Conservation (phyloP, 306 rosid genomes). For the Fragaria nilgerrensis region DNA sequence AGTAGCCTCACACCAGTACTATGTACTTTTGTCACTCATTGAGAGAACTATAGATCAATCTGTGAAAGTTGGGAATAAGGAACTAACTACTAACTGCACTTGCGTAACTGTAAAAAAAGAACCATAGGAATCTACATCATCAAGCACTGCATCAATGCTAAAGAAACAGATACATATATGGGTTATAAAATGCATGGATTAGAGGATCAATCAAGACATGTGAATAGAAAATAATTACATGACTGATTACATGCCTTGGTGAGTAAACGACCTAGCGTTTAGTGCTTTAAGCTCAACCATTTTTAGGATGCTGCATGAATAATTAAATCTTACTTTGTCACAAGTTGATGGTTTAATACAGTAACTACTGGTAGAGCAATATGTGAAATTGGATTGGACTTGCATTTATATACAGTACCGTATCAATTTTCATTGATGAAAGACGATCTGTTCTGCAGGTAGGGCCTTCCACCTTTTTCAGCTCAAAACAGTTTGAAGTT, state of each 20-base stretch:
- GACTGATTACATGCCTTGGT: background rate
- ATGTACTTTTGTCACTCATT: background rate
- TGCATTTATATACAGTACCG: background rate
- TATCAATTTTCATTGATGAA: constrained; percentile 11
- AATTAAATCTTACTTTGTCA: background rate
- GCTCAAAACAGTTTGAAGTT: constrained; percentile 94
- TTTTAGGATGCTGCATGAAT: background rate
- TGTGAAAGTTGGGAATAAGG: background rate
- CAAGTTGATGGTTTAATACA: background rate
- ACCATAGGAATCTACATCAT: background rate
- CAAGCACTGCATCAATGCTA: background rate
- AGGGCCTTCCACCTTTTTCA: constrained; percentile 97
- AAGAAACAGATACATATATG: background rate
- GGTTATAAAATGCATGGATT: background rate
- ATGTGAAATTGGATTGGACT: background rate
- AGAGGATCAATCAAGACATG: background rate
- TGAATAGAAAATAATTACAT: background rate
- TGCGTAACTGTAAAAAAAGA: background rate
- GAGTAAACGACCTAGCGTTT: background rate
- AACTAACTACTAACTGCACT: background rate
- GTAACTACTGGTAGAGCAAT: background rate
- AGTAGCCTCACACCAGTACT: background rate
- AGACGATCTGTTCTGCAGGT: constrained; percentile 53
- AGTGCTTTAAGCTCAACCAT: background rate
- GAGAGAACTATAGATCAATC: background rate